Conservation (phyloP, 306 rosid species). For the Prosopis cineraria region DNA sequence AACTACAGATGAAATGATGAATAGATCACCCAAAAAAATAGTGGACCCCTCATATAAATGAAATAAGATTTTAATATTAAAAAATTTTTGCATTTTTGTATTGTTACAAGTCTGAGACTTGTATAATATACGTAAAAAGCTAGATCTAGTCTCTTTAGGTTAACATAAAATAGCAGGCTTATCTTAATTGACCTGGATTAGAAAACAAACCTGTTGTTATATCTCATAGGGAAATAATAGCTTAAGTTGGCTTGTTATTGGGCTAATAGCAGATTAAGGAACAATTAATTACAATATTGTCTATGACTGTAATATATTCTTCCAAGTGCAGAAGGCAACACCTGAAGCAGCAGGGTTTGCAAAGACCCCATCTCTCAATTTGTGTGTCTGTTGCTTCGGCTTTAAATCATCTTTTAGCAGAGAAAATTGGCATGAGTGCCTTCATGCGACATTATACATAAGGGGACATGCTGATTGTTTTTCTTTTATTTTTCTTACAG, state of each 20-base stretch:
- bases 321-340: conserved; percentile 10
- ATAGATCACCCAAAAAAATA: not conserved
- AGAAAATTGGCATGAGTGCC: conserved; percentile 35
- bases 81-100: not conserved
- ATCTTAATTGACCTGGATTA: not conserved
- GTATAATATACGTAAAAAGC: not conserved
- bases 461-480: conserved; percentile 43
- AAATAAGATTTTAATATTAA: not conserved
- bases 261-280: not conserved
- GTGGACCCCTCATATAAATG: not conserved
- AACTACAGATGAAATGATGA: not conserved
- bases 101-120: not conserved
- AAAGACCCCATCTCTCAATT: conserved; percentile 2
- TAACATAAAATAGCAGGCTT: not conserved
- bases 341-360: conserved; percentile 29
- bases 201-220: not conserved
- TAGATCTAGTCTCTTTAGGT: not conserved
- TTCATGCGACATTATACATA: conserved; percentile 35
- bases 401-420: conserved; percentile 26
- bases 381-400: not conserved
- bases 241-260: not conserved
- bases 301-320: not conserved
- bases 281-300: conserved; percentile 8
- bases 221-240: not conserved
- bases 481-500: conserved; percentile 24